Evolutionary conservation across 805 yeast species (phyloP), one percentile per base, ranked within the genome.

Genomic region (Saccharomycopsis lassenensis): DNA sequence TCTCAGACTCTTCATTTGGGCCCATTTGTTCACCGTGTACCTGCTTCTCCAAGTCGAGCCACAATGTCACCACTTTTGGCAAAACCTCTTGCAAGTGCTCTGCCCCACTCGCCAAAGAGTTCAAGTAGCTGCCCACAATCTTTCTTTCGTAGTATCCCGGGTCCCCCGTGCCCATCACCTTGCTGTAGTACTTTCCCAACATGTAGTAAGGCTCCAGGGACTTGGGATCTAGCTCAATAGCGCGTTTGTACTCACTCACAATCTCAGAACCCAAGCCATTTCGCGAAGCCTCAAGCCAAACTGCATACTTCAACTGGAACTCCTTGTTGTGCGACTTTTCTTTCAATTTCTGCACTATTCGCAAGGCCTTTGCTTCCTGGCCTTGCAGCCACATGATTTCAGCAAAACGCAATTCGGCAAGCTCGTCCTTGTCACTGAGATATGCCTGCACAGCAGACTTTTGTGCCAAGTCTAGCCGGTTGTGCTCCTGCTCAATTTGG

Each of bases 21-120:
- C n/a, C n/a, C 3, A 11, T 11, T 11, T 11, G n/a, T 62, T 65
- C 1, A 68, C 74, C n/a, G n/a, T n/a, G n/a, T n/a, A n/a, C n/a
- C n/a, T n/a, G n/a, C n/a, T n/a, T n/a, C n/a, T n/a, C n/a, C n/a
- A 78, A 81, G 48, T 87, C 95, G 17, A 91, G 61, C 98, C 98
- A 91, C 6, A 83, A 67, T 0, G 95, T 85, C 4, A 87, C 68
- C n/a, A 84, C 70, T 49, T 85, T 86, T 0, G 98, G 97, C 15
- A 91, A 59, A 0, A 89, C 79, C 56, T 91, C 96, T 50, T 75
- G 75, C 2, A 83, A 68, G 49, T 74, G 79, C 24, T 71, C 66
- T 2, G 76, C 65, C 1, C 91, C 85, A 27, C 65, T 61, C 7
- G 67, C 64, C 18, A 83, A 63, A 0, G 89, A 72, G 22, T 69